Evolutionary conservation across 1,284 basidiomycete genomes (phyloP), one percentile per base, ranked within the genome.

Genomic region (Apiotrichum gamsii): DNA sequence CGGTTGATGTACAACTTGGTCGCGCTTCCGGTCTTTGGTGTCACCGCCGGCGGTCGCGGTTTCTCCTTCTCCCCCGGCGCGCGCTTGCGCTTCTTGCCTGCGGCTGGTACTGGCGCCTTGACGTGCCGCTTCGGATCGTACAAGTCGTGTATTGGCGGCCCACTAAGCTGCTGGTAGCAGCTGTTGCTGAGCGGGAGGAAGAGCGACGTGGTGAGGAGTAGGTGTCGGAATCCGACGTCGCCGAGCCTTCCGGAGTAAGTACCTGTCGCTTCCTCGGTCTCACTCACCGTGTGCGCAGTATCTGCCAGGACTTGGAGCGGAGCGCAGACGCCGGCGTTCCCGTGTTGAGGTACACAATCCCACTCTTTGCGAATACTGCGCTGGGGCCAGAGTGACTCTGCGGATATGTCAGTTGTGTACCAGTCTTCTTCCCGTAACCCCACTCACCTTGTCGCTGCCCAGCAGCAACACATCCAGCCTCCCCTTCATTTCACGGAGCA

Each of bases 161-260:
- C 77, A 15, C 67, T 72, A 5, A 77, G 54, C 51, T 78, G 77
- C 9, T 72, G 54, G 47, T 62, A 75, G 60, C 74, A 76, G 43
- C 69, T 74, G 44, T 75, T 74, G 5, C 64, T 57, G 4, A 77
- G 55, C 0, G 72, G 69, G 0, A 72, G 46, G 52, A 74, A 78
- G 21, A 76, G 32, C 8, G 74, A 72, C 4, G 72, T 65, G 20
- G 63, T 43, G 8, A 72, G 58, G 10, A 78, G 59, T n/a, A 78
- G 55, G 39, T 73, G 64, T 6, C 66, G 52, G 43, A 78, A 72
- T 1, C 60, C 54, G 6, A 59, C 58, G 18, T 73, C 64, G 0
- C 76, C 76, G 16, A 76, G 49, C 10, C 72, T 74, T 47, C 10
- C 16, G 24, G 5, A n/a, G n/a, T n/a, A n/a, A n/a, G n/a, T n/a